Percentiles rank a stretch among this genome's conserved stretches.
Evolutionary conservation across 306 rosid genomes (phyloP).

Genomic region (Dryas alaskensis): DNA sequence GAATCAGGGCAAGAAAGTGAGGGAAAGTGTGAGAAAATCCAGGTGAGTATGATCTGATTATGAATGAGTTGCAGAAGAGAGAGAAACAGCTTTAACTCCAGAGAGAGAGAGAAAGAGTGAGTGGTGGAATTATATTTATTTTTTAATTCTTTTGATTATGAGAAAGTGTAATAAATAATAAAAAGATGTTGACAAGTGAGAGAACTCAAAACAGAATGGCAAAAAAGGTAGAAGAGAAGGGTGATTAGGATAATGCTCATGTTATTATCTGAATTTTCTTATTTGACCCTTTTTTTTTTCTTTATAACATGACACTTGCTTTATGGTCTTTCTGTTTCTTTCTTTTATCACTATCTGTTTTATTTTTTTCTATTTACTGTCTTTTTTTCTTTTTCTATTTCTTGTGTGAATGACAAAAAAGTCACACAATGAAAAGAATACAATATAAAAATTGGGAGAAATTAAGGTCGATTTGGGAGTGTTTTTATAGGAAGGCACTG

Average conservation of each 20-base stretch:
- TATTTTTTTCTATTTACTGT: background rate
- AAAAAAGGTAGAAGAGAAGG: background rate
- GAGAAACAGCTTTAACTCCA: constrained; percentile 25
- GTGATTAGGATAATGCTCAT: no score
- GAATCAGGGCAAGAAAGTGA: constrained; percentile 52
- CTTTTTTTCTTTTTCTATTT: no score
- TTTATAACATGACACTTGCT: constrained; percentile 34
- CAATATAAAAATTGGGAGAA: no score
- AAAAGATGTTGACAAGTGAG: constrained; percentile 26
- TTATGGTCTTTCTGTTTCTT: background rate
- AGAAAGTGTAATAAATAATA: background rate
- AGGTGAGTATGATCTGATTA: constrained; percentile 59
- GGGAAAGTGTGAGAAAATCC: constrained; percentile 52
- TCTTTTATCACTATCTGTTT: background rate
- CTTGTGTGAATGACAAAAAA: no score
- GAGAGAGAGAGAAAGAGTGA: constrained; percentile 26
- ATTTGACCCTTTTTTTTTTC: no score
- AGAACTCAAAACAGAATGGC: constrained; percentile 16
- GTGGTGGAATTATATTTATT: constrained; percentile 21
- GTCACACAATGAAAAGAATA: no score
- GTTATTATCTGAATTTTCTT: constrained; percentile 17
- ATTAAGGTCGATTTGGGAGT: no score
- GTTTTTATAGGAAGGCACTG: no score
- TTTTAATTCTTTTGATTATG: background rate
- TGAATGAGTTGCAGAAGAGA: constrained; percentile 59